Base-by-base conservation (phyloP, 371 early-diverging fungal genomes). In the Entomophthora muscae region DNA sequence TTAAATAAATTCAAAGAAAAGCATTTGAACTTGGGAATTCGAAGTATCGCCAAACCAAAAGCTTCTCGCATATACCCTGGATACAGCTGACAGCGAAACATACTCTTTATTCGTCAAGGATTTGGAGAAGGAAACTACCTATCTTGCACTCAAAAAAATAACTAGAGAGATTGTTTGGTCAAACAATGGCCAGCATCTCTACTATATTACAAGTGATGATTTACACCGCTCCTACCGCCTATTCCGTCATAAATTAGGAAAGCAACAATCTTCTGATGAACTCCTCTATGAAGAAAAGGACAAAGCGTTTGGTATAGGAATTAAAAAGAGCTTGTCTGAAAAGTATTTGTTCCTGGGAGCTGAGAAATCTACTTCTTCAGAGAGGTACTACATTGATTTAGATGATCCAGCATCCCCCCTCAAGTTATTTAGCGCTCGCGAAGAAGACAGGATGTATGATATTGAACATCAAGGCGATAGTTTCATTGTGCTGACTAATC, bases 101-200 rank as follows among this genome's bases (percentile, higher is more conserved):
- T 72, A 77, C 58, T 78, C 77, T 13, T 68, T 73, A 1, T 75
- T 64, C 52, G 78, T 81, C 66, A 72, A 75, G 70, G 70, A 78
- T 42, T 53, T 79, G 17, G 70, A 71, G 1, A 74, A 72, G 1
- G 67, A 69, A n/a, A 65, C 66, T 24, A 58, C 73, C 30, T 61
- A 77, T 27, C 33, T 63, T 1, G 78, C 80, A 56, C 66, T 83
- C 28, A 61, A 67, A 26, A 77, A 77, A 31, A 75, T 72, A 10
- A 79, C 75, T 32, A 77, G 76, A 53, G 72, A 79, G 66, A 71
- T 82, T 13, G 82, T 79, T 57, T 83, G 82, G 65, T 75, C 77
- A 1, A 67, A 66, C 29, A 76, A 76, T 64, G 72, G 69, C 54
- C 66, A 66, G 7, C 73, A 63, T 62, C 73, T 73, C 12, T 82